phyloP scores from a whole-genome alignment of 768 basidiomycete species.

The Boletus barrowsii region DNA sequence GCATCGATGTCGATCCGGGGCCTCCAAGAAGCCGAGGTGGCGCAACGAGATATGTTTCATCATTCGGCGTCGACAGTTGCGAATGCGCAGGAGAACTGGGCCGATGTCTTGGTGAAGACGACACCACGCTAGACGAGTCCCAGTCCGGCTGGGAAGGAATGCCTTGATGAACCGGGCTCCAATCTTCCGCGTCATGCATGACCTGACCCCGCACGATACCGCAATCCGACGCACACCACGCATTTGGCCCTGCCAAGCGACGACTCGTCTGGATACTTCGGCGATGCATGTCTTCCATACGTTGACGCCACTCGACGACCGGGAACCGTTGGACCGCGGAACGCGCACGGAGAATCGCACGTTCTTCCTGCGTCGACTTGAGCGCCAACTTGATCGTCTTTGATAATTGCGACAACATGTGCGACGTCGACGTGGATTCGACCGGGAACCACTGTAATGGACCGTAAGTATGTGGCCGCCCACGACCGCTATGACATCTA shows the following conservation, averaged over 20 bases:
- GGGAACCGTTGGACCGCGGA: constrained; percentile 97
- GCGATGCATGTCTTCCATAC: constrained; percentile 91
- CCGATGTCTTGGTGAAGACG: constrained; percentile 37
- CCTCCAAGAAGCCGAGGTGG: constrained; percentile 32
- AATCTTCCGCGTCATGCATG: constrained; percentile 71
- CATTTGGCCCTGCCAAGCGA: constrained; percentile 60
- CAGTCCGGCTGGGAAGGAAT: constrained; percentile 73
- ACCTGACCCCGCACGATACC: constrained; percentile 40
- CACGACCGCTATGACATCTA: background rate
- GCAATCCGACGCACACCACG: constrained; percentile 76
- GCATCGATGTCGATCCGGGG: constrained; percentile 21
- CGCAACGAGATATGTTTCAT: constrained; percentile 39
- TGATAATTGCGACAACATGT: constrained; percentile 91
- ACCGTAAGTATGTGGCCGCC: background rate
- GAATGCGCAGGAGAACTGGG: constrained; percentile 63
- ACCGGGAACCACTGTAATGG: constrained; percentile 87
- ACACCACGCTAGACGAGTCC: constrained; percentile 56
- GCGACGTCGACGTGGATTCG: constrained; percentile 86
- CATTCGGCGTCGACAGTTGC: constrained; percentile 52
- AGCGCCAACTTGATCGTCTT: constrained; percentile 95
- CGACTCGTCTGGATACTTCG: constrained; percentile 78
- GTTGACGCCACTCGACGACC: constrained; percentile 95
- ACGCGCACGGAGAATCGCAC: constrained; percentile 87
- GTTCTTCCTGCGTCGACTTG: constrained; percentile 86
- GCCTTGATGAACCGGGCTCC: constrained; percentile 68